Evolutionary conservation across 2,329 filamentous ascomycete genomes (phyloP).

Genomic region (Aureobasidium leucospermi): DNA sequence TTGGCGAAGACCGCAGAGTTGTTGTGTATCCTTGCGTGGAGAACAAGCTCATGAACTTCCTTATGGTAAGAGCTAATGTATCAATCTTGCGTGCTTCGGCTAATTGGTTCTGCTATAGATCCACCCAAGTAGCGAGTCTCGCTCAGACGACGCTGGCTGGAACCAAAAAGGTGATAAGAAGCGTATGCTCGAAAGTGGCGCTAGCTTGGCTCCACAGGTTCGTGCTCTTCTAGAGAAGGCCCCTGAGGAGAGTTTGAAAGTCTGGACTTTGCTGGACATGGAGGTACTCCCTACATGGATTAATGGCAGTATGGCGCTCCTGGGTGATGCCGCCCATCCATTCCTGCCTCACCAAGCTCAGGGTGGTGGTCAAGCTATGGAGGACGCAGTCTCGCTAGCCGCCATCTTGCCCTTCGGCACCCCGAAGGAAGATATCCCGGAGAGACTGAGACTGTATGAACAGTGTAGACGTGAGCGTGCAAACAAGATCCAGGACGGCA

Average conservation of each 20-base stretch:
- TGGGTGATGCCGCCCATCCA: constrained; percentile 63
- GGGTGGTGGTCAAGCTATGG: constrained; percentile 57
- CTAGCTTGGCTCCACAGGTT: constrained; percentile 30
- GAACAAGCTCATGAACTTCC: constrained; percentile 42
- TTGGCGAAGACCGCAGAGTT: constrained; percentile 36
- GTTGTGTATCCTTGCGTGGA: constrained; percentile 43
- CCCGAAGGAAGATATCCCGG: constrained; percentile 39
- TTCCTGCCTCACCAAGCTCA: constrained; percentile 59
- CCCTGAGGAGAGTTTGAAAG: constrained; percentile 34
- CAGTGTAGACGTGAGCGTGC: constrained; percentile 51
- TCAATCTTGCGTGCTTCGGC: neutral
- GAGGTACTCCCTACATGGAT: constrained; percentile 49
- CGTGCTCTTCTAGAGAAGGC: constrained; percentile 33
- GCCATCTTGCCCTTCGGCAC: constrained; percentile 48
- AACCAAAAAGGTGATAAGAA: constrained; percentile 31
- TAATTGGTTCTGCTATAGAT: constrained; percentile 19
- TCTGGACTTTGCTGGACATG: constrained; percentile 59
- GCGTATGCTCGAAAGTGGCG: constrained; percentile 35
- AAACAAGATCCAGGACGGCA: constrained; percentile 50
- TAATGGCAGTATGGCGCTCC: constrained; percentile 46
- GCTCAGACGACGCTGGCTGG: constrained; percentile 25
- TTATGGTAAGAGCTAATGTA: constrained; percentile 18
- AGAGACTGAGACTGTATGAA: constrained; percentile 52
- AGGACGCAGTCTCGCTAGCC: constrained; percentile 55
- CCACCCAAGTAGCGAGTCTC: constrained; percentile 30